phyloP scores from a whole-genome alignment of 2,329 filamentous ascomycete species.

The Pseudogymnoascus sp. region DNA sequence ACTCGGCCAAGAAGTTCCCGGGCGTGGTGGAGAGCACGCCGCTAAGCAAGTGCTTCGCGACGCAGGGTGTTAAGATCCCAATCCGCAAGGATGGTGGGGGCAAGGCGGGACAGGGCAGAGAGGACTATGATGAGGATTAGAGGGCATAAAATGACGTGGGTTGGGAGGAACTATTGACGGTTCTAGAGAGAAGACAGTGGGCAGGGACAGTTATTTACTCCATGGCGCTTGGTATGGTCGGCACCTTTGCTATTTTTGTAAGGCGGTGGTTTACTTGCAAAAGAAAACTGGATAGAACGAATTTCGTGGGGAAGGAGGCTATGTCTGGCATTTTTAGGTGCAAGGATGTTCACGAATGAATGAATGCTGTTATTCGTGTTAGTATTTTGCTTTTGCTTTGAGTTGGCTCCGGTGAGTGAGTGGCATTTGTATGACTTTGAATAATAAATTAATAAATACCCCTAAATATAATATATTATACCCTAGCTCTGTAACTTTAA shows the following conservation, averaged over 20 bases:
- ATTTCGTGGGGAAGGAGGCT: not conserved
- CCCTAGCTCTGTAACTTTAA: not conserved
- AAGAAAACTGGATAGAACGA: slow-evolving; percentile 1
- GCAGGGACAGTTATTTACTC: slow-evolving; percentile 1
- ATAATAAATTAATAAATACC: not conserved
- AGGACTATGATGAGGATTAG: slow-evolving; percentile 5
- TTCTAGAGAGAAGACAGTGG: not conserved
- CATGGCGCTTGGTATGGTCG: not conserved
- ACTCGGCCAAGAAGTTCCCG: slow-evolving; percentile 95
- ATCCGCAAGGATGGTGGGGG: slow-evolving; percentile 71
- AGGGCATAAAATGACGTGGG: not conserved
- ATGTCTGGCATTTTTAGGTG: slow-evolving; percentile 1
- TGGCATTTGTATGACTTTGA: not conserved
- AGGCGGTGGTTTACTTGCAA: not conserved
- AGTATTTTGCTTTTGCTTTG: not conserved
- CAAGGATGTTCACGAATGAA: not conserved
- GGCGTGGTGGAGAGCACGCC: slow-evolving; percentile 91
- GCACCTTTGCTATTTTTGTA: slow-evolving; percentile 1
- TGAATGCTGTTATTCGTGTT: not conserved
- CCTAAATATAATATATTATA: not conserved
- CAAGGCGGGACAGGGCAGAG: not conserved
- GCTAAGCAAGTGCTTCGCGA: slow-evolving; percentile 85
- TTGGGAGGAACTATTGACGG: not conserved
- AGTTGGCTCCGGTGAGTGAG: not conserved
- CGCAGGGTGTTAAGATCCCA: slow-evolving; percentile 92